Evolutionary conservation across 2,329 filamentous ascomycete species (phyloP).

Genomic region (Penicillium brevicompactum): DNA sequence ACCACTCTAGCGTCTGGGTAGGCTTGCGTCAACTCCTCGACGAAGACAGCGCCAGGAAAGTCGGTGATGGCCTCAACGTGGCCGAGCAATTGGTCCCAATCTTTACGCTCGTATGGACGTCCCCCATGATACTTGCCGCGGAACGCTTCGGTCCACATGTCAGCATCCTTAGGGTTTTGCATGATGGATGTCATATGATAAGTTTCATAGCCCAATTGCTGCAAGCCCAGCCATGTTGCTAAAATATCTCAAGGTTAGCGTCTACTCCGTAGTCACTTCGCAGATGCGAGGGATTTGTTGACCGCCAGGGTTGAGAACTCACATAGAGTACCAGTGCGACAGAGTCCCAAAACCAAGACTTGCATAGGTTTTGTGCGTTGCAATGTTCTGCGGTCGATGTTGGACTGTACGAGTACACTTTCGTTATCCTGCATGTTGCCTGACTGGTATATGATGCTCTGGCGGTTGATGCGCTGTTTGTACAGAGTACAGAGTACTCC

Average conservation of each 20-base stretch:
- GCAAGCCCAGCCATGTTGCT: conserved; percentile 20
- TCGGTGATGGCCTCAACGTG: conserved; percentile 28
- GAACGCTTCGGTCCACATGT: conserved; percentile 4
- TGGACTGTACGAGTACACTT: conserved; percentile 7
- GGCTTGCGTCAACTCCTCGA: conserved; percentile 34
- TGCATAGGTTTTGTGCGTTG: conserved; percentile 19
- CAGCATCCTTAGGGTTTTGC: conserved; percentile 14
- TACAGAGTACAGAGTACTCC: too few relatives aligned
- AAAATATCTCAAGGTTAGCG: conserved; percentile 4
- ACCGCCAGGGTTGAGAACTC: neutral
- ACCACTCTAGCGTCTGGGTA: conserved; percentile 42
- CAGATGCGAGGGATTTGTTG: neutral
- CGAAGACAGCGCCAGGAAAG: conserved; percentile 35
- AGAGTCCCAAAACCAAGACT: conserved; percentile 23
- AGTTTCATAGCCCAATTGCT: conserved; percentile 25
- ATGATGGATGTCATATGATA: conserved; percentile 24
- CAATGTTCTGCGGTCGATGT: conserved; percentile 16
- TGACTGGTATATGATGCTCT: neutral
- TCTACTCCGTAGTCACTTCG: neutral
- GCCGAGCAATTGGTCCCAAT: conserved; percentile 37
- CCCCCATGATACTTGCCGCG: neutral
- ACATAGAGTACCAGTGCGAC: conserved; percentile 26
- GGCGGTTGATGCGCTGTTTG: neutral
- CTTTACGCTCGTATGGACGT: conserved; percentile 11
- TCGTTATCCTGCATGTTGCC: conserved; percentile 9